Conservation (phyloP, 148 eudicot species). For the Rhododendron kiyosumense region DNA sequence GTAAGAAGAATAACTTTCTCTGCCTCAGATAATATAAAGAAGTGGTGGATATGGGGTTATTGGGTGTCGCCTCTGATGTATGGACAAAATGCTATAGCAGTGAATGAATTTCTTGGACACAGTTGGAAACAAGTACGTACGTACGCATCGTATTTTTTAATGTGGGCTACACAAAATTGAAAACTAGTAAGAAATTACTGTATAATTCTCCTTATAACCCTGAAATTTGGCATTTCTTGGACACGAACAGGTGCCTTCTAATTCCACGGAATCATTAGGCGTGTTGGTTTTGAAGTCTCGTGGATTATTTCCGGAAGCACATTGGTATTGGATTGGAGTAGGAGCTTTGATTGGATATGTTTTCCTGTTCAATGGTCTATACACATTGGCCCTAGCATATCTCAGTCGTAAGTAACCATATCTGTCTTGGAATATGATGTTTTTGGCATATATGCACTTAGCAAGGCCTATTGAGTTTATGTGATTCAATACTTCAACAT, state of each 20-base stretch:
- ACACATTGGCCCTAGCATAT: constrained; percentile 37
- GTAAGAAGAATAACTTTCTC: background rate
- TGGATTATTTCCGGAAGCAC: constrained; percentile 37
- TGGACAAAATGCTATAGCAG: constrained; percentile 46
- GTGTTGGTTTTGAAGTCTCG: constrained; percentile 35
- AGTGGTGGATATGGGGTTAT: constrained; percentile 70
- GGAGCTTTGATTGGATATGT: constrained; percentile 44
- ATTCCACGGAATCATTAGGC: constrained; percentile 28
- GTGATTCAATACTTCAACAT: background rate
- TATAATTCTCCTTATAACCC: no score
- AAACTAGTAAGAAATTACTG: background rate
- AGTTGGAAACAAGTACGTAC: constrained; percentile 41
- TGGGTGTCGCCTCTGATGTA: constrained; percentile 50
- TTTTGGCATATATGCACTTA: background rate
- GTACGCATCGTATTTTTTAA: constrained; percentile 7
- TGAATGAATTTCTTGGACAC: constrained; percentile 53
- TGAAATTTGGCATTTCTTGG: background rate
- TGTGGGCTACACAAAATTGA: background rate
- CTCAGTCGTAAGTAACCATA: constrained; percentile 37
- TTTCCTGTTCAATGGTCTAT: constrained; percentile 36
- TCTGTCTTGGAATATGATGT: background rate
- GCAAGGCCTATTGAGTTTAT: background rate
- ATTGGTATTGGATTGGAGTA: constrained; percentile 72
- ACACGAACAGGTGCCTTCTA: constrained; percentile 1
- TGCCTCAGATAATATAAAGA: constrained; percentile 31